Base-by-base conservation (phyloP, 176 grass and related monocot species). In the Carex parvula region DNA sequence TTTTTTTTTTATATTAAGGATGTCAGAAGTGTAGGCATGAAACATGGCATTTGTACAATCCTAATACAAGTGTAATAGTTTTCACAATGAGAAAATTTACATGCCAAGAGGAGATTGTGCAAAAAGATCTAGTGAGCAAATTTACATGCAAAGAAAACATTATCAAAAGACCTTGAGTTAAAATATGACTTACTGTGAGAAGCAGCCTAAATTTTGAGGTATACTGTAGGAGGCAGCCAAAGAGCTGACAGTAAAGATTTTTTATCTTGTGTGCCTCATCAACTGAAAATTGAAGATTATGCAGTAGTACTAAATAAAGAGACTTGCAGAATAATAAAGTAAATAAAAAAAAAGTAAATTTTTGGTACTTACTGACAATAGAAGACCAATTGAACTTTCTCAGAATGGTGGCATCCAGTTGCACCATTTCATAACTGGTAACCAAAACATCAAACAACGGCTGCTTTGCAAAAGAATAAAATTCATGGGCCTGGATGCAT, bases 261-360 rank as follows among this genome's bases (percentile, higher is more conserved):
- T 94, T 94, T 55, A 94, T 58, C 85, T 90, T 94, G 29, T 94
- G 92, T 82, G 92, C 92, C 84, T 94, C 92, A 55, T 94, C 92
- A 94, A 91, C 92, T 94, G 81, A 74, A 89, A 83, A 37, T 41
- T 60, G 62, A 64, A 39, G 41, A 46, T 81, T 55, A 57, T 18
- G 81, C 53, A 81, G 56, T 48, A 80, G 17, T 60, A 54, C 46
- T 84, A 63, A 59, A 84, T 21, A 81, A 29, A 39, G 57, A 87
- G 14, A 81, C 85, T 42, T 29, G 11, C 2, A 70, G 13, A 35
- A 13, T 15, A 11, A 57, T 32, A 17, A 71, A 33, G 17, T n/a
- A 84, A 81, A 71, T 26, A 52, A 5, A 56, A 70, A 70, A 29
- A 29, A 30, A 59, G 14, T 60, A 26, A 20, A 21, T 14, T 12